Evolutionary conservation across 257 asterid genomes (phyloP), one percentile per base, ranked within the genome.

Genomic region (Nicotiana otophora): DNA sequence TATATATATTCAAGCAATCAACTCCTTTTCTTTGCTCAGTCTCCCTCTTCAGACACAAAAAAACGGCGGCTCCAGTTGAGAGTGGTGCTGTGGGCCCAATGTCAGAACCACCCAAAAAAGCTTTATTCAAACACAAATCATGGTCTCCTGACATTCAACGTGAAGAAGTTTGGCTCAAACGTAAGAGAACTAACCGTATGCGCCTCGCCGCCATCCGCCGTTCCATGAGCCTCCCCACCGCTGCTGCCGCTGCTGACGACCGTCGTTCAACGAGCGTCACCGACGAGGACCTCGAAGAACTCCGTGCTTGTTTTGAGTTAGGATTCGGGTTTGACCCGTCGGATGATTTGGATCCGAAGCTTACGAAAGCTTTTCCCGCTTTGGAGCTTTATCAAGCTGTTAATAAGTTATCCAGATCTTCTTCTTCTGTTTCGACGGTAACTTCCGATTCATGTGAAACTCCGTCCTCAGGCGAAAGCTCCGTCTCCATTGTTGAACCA

Each of bases 321-420:
- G 98, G 98, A 0, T 94, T 93, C 61, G 69, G 86, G 26, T 89
- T 93, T 83, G 90, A 91, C 66, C 86, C 97, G 58, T 90, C 98
- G 28, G 88, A 86, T 77, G 88, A 86, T 77, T 81, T 90, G 94
- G 94, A 93, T 84, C 94, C 92, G 7, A 92, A 89, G 54, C 87
- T 93, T 28, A 79, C 90, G 0, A 65, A 86, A 0, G 64, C 92
- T 20, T 92, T 95, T 19, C 98, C 98, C 0, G 98, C 97, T 54
- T 89, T 93, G 7, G 92, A 87, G 82, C 74, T 95, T 12, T 95
- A 88, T 86, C 48, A 78, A 34, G 89, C 96, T 20, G 96, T 93
- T 31, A 88, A 88, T 51, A 85, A 81, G 57, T 77, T 91, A 17
- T 88, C 95, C 2, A 85, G 94, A 54, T 85, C 91, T 14, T 88